These are phyloP conservation scores for Logfia minima DNA, from an alignment of 129 eudicot genomes.

Conservation along the genomic window DNA sequence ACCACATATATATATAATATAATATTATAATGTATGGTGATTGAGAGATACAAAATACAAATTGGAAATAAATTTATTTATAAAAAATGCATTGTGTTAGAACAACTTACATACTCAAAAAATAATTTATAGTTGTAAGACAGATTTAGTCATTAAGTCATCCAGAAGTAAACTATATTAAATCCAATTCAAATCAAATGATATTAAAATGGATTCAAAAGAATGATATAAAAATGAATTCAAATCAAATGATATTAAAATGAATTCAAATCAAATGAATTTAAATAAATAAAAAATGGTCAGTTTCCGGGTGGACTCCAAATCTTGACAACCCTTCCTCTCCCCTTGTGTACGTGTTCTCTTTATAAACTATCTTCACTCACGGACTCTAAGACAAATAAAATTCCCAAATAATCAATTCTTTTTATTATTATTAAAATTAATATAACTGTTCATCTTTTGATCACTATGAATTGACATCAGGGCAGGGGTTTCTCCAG, in stretches of 20 bases:
- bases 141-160: not conserved
- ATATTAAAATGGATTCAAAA: slow-evolving; percentile 14
- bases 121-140: not conserved
- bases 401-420: not conserved
- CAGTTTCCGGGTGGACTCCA: slow-evolving; percentile 27
- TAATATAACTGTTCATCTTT: not conserved
- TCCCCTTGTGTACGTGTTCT: slow-evolving; percentile 2
- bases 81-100: not conserved
- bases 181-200: not conserved
- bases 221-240: too few species aligned
- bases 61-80: not conserved
- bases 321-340: slow-evolving; percentile 18
- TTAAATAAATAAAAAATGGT: not conserved
- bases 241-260: slow-evolving; percentile 11
- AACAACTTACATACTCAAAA: not conserved
- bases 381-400: not conserved
- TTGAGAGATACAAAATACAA: not conserved
- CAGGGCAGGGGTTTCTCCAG: not conserved
- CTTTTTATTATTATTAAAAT: not conserved
- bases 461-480: not conserved
- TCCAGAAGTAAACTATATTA: not conserved
- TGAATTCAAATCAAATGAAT: not conserved
- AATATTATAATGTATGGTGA: not conserved
- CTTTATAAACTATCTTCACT: slow-evolving; percentile 29
- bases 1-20: too few species aligned